Evolutionary conservation across 208 protist species (phyloP), one percentile per base, ranked within the genome.

Genomic region (Wallacemonas collosoma): DNA sequence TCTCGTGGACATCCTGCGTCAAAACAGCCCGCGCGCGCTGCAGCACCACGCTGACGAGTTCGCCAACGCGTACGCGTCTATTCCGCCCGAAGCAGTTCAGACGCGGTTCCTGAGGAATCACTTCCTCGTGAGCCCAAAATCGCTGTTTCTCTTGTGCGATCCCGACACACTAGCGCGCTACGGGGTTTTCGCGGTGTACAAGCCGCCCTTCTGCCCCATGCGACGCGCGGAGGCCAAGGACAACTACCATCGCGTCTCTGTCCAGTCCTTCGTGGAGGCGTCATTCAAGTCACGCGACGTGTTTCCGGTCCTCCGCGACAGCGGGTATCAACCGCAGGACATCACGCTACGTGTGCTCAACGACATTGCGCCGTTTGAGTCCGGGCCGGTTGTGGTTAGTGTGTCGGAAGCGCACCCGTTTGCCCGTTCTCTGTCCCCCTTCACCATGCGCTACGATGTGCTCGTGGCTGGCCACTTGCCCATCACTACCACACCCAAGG

Each of bases 131-230:
- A 87, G 68, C 71, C 92, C 92, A 26, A 93, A 94, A 44, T 77
- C 88, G 2, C 77, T 96, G 1, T 76, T 62, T 12, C 76, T 91
- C 2, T 55, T 91, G 17, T 48, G 44, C 8, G 74, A 75, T 4
- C 54, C 36, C 38, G 57, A 65, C 58, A 67, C 76, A 2, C 76
- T 96, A 3, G 50, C 58, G 7, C 81, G 83, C 7, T 94, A 80
- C 68, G 70, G 77, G 61, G 50, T 77, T 1, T 96, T 94, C 64
- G 89, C 86, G 1, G 73, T 96, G 6, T 96, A 95, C 80, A 96
- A 96, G 76, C 92, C 92, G 0, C 83, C 92, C 0, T 96, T 96
- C 70, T 96, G 92, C 71, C 92, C 92, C 7, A 96, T 96, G 92
- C 87, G 88, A 5, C 82, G 80, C 7, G 48, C 58, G 14, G 85